phyloP scores from a whole-genome alignment of 2,329 filamentous ascomycete genomes.

The Teratosphaeria pseudoeucalypti region DNA sequence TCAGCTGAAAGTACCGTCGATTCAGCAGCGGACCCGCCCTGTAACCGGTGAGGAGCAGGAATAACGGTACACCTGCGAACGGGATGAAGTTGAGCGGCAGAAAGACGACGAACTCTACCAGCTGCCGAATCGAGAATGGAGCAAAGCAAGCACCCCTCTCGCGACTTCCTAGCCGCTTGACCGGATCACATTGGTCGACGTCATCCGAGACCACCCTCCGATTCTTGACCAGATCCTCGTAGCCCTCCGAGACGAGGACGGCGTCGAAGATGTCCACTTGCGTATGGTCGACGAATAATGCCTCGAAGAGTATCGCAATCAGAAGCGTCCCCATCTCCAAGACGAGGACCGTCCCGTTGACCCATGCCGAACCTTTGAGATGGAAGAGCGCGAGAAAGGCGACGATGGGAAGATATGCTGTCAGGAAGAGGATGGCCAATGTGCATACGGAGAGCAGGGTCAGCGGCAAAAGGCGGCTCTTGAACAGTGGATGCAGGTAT shows the following conservation, averaged over 20 bases:
- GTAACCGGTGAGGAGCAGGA: conserved; percentile 79
- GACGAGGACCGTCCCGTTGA: conserved; percentile 78
- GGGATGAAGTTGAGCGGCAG: conserved; percentile 76
- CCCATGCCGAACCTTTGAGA: conserved; percentile 60
- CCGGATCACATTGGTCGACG: conserved; percentile 59
- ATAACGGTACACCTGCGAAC: conserved; percentile 70
- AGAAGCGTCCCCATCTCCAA: conserved; percentile 56
- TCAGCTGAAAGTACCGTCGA: conserved; percentile 78
- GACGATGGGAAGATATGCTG: conserved; percentile 79
- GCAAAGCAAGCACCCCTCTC: conserved; percentile 67
- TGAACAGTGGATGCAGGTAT: conserved; percentile 73
- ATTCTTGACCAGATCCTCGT: conserved; percentile 54
- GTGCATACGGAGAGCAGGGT: conserved; percentile 73
- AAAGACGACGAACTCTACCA: conserved; percentile 63
- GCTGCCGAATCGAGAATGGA: conserved; percentile 85
- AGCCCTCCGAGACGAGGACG: conserved; percentile 61
- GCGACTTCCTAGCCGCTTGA: conserved; percentile 74
- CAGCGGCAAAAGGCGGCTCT: conserved; percentile 66
- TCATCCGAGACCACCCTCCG: conserved; percentile 55
- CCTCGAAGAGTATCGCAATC: conserved; percentile 46
- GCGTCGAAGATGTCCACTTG: conserved; percentile 76
- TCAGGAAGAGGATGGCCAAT: conserved; percentile 76
- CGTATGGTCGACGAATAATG: conserved; percentile 55
- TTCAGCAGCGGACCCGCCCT: conserved; percentile 81
- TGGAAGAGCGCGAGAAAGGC: conserved; percentile 86